Evolutionary conservation across 2,329 filamentous ascomycete genomes (phyloP), one percentile per base, ranked within the genome.

Genomic region (Microsporum audouinii): DNA sequence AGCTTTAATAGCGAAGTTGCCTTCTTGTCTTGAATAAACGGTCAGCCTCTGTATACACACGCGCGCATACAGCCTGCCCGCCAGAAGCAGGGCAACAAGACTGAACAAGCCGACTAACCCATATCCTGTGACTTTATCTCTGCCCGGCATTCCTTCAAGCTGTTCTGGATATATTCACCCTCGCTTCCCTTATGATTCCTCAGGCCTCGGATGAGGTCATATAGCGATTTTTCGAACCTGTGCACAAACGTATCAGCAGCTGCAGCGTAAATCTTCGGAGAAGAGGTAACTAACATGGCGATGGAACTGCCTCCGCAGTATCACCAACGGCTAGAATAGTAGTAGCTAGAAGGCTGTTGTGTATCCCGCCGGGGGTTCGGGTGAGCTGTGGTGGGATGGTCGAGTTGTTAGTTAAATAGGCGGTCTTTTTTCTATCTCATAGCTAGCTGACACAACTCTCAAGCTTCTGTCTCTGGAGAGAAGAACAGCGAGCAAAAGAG

Each of bases 171-270:
- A 75, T 97, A 99, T 72, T 95, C 90, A 73, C 88, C 88, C 78
- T 99, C 94, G 71, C 87, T 88, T 69, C 92, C 92, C 76, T 96
- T 96, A 79, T 97, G 91, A 73, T 92, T 94, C 67, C 94, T 87
- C 71, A 99, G 80, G 70, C 94, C 94, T 76, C 91, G 85, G 70
- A 99, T 99, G 80, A 99, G 91, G 84, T 97, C 92, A 77, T 96
- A 96, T 23, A 99, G 84, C 47, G 94, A 96, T 78, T 99, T 99
- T 76, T 99, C 94, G 78, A 99, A 99, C 94, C 91, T 97, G 31
- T 17, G 27, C 27, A 43, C 39, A 12, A 53, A 23, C 49, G n/a
- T n/a, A 33, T 53, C 29, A 53, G 49, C 14, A 53, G 49, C 27
- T n/a, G 27, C 27, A 53, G 27, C 49, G 27, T 34, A n/a, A 17